Evolutionary conservation across 1,139 yeast genomes (phyloP), one percentile per base, ranked within the genome.

Genomic region (Hyphopichia khmerensis): DNA sequence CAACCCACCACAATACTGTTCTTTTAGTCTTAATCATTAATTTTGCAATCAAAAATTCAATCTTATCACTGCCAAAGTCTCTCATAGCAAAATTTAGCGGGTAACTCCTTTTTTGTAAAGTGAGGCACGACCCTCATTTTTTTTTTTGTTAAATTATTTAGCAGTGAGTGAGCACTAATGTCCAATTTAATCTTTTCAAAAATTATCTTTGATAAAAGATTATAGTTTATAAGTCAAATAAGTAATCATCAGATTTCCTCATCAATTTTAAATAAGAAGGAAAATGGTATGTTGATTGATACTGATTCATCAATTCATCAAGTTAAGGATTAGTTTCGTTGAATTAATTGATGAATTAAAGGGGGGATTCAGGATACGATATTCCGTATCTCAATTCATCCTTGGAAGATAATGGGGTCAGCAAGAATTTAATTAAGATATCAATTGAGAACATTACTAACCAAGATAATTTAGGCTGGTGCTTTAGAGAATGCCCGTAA

Each of bases 401-500:
- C n/a, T n/a, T n/a, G n/a, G n/a, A n/a, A n/a, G n/a, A n/a, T n/a
- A n/a, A n/a, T n/a, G n/a, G 24, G 9, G 9, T 21, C 9, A 9
- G 9, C 9, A 6, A 21, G 24, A 27, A 27, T 27, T n/a, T 7
- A 27, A 7, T 27, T 4, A 5, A 7, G 4, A 7, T n/a, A 15
- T 30, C 33, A 30, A 30, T 15, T 30, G 33, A 30, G n/a, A 5
- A 4, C 16, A 8, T 14, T 30, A 15, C 29, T 26, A 26, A 26
- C 29, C 10, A 3, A 9, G 5, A n/a, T 26, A 8, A 26, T 29
- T n/a, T 48, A 79, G 97, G 96, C 97, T 67, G 97, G 96, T 71
- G 96, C 96, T 65, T 73, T 93, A 62, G 98, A 93, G 70, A 90
- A 88, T 72, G 98, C 98, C 60, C 93, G 96, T 68, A 91, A 90